Percentiles rank a stretch among this genome's conserved stretches.
phyloP scores from a whole-genome alignment of 1,139 yeast genomes.

The Scheffersomyces segobiensis region DNA sequence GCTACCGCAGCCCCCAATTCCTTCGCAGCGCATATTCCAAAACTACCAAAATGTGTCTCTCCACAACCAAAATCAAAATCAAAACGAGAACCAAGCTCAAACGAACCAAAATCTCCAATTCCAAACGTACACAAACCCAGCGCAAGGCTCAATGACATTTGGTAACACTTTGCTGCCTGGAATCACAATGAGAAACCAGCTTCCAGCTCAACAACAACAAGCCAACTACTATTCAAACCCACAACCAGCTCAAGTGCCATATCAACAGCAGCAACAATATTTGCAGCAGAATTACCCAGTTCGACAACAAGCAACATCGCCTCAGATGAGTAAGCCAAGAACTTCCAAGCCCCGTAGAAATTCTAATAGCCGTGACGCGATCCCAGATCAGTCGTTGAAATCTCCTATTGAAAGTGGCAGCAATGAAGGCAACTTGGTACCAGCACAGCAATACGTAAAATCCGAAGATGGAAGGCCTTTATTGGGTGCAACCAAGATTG shows the following conservation, averaged over 20 bases:
- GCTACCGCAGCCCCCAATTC: constrained; percentile 12
- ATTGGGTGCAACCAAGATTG: constrained; percentile 85
- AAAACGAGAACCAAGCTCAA: background rate
- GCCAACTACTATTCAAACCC: constrained; percentile 2
- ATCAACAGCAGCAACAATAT: constrained; percentile 8
- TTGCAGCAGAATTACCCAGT: constrained; percentile 10
- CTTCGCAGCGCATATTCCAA: constrained; percentile 14
- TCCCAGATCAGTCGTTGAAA: background rate
- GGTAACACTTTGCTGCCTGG: constrained; percentile 11
- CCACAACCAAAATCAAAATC: constrained; percentile 11
- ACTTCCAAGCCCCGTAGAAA: background rate
- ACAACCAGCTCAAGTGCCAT: constrained; percentile 5
- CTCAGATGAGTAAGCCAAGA: background rate
- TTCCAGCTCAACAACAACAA: constrained; percentile 4
- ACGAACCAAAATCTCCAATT: constrained; percentile 10
- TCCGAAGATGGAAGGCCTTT: constrained; percentile 65
- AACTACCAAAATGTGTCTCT: constrained; percentile 12
- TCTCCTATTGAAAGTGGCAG: background rate
- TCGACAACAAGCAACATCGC: constrained; percentile 2
- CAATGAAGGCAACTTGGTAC: constrained; percentile 27
- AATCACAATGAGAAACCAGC: constrained; percentile 10
- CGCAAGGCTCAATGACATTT: background rate
- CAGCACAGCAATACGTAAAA: constrained; percentile 47
- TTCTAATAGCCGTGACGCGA: background rate
- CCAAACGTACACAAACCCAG: background rate